Evolutionary conservation across 2,329 filamentous ascomycete species (phyloP), one percentile per base, ranked within the genome.

Genomic region (Gliomastix tumulicola): DNA sequence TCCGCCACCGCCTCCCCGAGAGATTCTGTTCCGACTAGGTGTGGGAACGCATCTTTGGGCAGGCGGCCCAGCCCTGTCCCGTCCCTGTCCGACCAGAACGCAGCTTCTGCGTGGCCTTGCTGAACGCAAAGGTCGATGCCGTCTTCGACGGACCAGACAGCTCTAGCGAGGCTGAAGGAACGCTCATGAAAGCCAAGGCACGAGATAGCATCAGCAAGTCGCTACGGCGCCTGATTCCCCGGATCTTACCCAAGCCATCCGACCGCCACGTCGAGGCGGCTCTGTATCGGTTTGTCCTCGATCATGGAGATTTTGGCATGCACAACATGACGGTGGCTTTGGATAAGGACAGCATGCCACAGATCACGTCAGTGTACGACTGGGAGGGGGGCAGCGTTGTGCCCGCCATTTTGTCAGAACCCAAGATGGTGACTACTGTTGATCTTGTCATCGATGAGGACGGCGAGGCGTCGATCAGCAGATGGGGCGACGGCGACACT

Each of bases 281-380:
- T 5, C 32, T 54, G 7, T 56, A 57, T 39, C 52, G 48, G 16
- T 43, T 55, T n/a, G 55, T 58, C 35, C 47, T 60, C 17, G 49
- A 60, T 5, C 53, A 59, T 33, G 54, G 53, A 19, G 36, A 38
- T 21, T 34, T 38, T 31, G 37, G 25, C 13, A 35, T 39, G 23
- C 25, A 39, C 37, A 35, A 39, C 17, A 35, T 39, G 25, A 39
- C 32, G 4, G 44, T 51, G 25, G 38, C 34, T 30, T 40, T 41
- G 20, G 44, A 52, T 36, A 35, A 21, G 11, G 34, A 41, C 7
- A 41, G 41, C 16, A 30, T 41, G 27, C 42, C 46, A 11, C 27
- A 33, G 7, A 38, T 56, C 17, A 56, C 53, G 20, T 56, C 51
- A 11, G 34, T 58, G 9, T 55, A 45, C 40, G 53, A 58, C 39